Evolutionary conservation across 352 stramenopile species (phyloP).

Genomic region (Pythium monospermum): DNA sequence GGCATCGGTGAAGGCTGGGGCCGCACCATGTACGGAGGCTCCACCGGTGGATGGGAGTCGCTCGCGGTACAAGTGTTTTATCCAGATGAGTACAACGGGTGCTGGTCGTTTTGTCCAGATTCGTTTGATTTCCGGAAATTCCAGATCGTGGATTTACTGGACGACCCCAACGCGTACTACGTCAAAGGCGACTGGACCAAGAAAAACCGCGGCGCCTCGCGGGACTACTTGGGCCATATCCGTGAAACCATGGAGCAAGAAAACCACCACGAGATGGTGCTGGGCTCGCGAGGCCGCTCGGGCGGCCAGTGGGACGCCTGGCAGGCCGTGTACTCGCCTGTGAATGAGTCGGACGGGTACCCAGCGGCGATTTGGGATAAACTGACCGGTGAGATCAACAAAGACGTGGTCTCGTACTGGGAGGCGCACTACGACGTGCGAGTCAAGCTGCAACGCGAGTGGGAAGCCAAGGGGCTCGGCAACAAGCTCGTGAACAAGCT

Average conservation of each 20-base stretch:
- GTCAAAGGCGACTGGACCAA: constrained; percentile 60
- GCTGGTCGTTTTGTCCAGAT: constrained; percentile 76
- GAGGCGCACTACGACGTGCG: constrained; percentile 63
- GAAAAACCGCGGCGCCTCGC: constrained; percentile 56
- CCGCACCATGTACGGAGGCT: constrained; percentile 74
- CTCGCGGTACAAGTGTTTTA: constrained; percentile 73
- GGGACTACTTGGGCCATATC: constrained; percentile 61
- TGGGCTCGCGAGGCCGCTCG: constrained; percentile 54
- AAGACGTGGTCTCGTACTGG: constrained; percentile 55
- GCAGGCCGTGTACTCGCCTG: constrained; percentile 64
- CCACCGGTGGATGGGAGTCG: constrained; percentile 68
- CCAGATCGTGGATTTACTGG: constrained; percentile 61
- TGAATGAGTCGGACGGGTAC: constrained; percentile 58
- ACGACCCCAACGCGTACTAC: constrained; percentile 69
- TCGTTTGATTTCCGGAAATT: constrained; percentile 75
- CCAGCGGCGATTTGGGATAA: constrained; percentile 65
- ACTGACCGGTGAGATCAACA: constrained; percentile 56
- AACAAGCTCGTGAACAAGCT: constrained; percentile 72
- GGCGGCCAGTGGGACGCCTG: constrained; percentile 75
- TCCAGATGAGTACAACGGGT: constrained; percentile 73
- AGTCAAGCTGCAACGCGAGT: constrained; percentile 64
- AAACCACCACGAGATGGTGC: constrained; percentile 66
- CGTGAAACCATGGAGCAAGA: constrained; percentile 70
- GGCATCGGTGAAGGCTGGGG: constrained; percentile 60
- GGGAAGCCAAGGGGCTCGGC: constrained; percentile 38